Conservation (phyloP, 164 flowering plant genomes). For the Chloranthus sessilifolius region DNA sequence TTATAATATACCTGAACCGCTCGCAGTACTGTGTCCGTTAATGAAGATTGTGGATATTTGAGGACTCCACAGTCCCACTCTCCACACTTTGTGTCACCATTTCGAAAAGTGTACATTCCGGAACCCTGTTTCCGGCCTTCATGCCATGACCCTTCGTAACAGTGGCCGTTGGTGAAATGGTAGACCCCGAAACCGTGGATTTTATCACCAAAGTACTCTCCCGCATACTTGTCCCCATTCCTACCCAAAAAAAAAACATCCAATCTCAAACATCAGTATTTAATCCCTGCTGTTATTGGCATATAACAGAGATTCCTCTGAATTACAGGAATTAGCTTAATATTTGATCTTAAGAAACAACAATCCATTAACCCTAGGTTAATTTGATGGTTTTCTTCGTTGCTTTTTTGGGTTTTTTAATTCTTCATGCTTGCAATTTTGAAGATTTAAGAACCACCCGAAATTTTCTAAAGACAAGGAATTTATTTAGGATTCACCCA, state of each 20-base stretch:
- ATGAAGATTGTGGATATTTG: constrained; percentile 39
- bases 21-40: constrained; percentile 51
- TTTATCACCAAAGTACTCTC: constrained; percentile 96
- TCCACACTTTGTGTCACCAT: constrained; percentile 66
- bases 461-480: too few species aligned
- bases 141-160: constrained; percentile 97
- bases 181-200: constrained; percentile 96
- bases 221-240: constrained; percentile 91
- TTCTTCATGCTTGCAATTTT: too few species aligned
- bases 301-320: too few species aligned
- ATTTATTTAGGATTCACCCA: too few species aligned
- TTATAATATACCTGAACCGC: constrained; percentile 78
- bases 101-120: constrained; percentile 88
- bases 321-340: too few species aligned
- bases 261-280: constrained; percentile 8
- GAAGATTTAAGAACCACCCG: too few species aligned
- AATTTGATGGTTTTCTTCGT: too few species aligned
- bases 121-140: constrained; percentile 93
- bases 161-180: constrained; percentile 90
- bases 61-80: constrained; percentile 81
- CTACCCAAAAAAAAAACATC: constrained; percentile 37
- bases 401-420: too few species aligned
- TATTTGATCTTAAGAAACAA: too few species aligned
- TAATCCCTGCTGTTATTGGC: too few species aligned
- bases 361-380: too few species aligned